Base-by-base conservation (phyloP, 306 rosid species). In the Medicago truncatula region DNA sequence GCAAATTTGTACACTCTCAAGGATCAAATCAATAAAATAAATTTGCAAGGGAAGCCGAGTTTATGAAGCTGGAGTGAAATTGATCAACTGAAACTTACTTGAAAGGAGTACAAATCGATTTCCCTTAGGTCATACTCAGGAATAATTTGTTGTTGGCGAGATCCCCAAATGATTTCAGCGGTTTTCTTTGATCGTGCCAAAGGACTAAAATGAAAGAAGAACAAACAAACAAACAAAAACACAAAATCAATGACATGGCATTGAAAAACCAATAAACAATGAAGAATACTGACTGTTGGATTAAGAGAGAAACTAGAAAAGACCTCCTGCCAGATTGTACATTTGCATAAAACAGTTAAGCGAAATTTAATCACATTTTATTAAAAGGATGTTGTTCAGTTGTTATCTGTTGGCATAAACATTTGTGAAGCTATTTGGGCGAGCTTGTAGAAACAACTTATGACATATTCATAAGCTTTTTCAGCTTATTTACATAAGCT, bases 91-190 rank as follows among this genome's bases (percentile, higher is more conserved):
- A 4, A 14, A 0, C 86, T 71, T 86, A 92, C 98, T 85, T 95
- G 97, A 88, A 95, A 95, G 5, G 96, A 88, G 83, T 95, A 95
- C 76, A 95, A 82, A 85, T 95, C 97, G 6, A 95, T 95, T 84
- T 95, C 98, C 75, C 98, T 80, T 78, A 90, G 79, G 7, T 89
- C 91, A 12, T 74, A 68, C 2, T 95, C 98, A 0, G 90, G 73
- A 70, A 92, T 75, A 21, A 95, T 85, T 31, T 74, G 77, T 59
- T 75, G 87, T 23, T 80, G 71, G 0, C 92, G 93, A 61, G 84
- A 66, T 25, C 88, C 97, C 97, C 97, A 92, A 72, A 95, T 95
- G 64, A 95, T 90, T 74, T 95, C 96, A 44, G 98, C 96, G 0
- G 97, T 95, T 89, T 68, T 95, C 87, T 86, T 95, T 4, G 97